Conservation (phyloP, 805 yeast genomes). For the Komagataella phaffii region DNA sequence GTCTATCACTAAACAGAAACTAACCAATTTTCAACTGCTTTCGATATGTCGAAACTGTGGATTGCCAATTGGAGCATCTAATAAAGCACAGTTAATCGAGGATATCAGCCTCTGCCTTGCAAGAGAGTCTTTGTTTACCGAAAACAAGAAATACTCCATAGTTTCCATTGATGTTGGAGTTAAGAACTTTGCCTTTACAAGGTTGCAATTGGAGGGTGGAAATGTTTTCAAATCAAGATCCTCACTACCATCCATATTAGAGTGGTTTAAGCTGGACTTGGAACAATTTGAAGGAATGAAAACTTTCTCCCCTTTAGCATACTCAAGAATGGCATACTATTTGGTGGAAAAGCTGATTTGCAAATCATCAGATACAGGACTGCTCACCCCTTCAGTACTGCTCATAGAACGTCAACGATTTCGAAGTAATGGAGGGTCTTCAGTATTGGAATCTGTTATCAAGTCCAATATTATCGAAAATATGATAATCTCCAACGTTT, state of each 20-base stretch:
- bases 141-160: not conserved
- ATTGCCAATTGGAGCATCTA: not conserved
- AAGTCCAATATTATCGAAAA: slow-evolving; percentile 41
- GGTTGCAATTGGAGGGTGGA: slow-evolving; percentile 5
- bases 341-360: slow-evolving; percentile 10
- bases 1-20: not conserved
- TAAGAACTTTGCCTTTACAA: slow-evolving; percentile 18
- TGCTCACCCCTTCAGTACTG: slow-evolving; percentile 22
- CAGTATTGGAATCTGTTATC: slow-evolving; percentile 35
- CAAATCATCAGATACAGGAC: not conserved
- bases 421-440: slow-evolving; percentile 30
- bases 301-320: slow-evolving; percentile 14
- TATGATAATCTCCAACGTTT: slow-evolving; percentile 20
- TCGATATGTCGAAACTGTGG: slow-evolving; percentile 1
- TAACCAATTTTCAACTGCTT: not conserved
- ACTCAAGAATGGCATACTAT: slow-evolving; percentile 10
- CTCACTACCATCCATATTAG: slow-evolving; percentile 9
- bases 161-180: slow-evolving; percentile 20
- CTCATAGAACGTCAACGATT: slow-evolving; percentile 45
- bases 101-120: not conserved
- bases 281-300: slow-evolving; percentile 7
- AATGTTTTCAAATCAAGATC: not conserved
- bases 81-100: not conserved
- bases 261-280: slow-evolving; percentile 21
- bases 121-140: not conserved